These are phyloP conservation scores for Xanthoceras sorbifolium DNA, from an alignment of 345 rosid genomes.

Conservation along the genomic window DNA sequence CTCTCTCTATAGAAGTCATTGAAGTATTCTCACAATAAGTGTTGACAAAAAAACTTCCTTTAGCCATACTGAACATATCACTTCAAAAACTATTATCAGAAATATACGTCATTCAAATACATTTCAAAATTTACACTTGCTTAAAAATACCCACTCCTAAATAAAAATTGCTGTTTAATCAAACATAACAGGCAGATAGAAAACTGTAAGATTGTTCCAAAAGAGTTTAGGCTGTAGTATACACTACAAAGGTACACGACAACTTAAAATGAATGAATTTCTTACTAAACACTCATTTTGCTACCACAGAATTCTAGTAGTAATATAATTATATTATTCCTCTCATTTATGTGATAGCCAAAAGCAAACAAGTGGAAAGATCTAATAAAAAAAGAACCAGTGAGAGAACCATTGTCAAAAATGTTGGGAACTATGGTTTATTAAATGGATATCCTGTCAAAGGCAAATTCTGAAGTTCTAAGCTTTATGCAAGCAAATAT, in stretches of 20 bases:
- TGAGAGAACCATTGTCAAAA: not conserved
- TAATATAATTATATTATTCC: not conserved
- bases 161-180: not conserved
- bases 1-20: not conserved
- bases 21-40: not conserved
- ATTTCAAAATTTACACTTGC: not conserved
- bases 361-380: not conserved
- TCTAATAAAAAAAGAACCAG: not conserved
- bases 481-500: not conserved
- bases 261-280: not conserved
- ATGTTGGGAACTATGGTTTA: not conserved
- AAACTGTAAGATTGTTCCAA: not conserved
- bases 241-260: not conserved
- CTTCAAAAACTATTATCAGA: no score
- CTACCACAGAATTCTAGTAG: not conserved
- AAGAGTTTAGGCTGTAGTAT: not conserved
- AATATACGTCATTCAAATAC: not conserved
- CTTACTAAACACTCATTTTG: constrained; percentile 2
- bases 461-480: not conserved
- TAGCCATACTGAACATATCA: not conserved
- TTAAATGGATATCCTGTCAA: not conserved
- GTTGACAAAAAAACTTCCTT: no score
- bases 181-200: not conserved
- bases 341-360: not conserved
- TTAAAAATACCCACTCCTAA: not conserved